Evolutionary conservation across 2,329 filamentous ascomycete genomes (phyloP).

Genomic region (Xylariales sp.): DNA sequence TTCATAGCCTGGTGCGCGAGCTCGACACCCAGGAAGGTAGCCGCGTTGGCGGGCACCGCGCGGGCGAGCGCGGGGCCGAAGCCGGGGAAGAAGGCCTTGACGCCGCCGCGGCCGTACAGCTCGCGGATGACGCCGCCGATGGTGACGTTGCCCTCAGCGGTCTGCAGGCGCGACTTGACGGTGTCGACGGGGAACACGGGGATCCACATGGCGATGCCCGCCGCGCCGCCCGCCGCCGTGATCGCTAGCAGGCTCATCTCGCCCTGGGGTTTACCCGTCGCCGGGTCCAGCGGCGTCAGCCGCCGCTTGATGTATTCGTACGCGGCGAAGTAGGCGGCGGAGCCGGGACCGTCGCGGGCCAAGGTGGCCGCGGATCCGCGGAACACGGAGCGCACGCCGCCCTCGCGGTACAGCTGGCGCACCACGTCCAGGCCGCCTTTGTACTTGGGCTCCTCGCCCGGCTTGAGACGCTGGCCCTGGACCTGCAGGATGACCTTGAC

Average conservation of each 20-base stretch:
- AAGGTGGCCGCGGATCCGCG: conserved; percentile 86
- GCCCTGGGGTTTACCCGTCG: conserved; percentile 67
- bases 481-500: conserved; percentile 98
- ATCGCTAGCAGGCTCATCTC: conserved; percentile 78
- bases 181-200: conserved; percentile 97
- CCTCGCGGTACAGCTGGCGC: conserved; percentile 85
- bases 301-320: conserved; percentile 93
- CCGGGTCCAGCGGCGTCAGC: conserved; percentile 77
- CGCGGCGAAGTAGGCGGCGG: conserved; percentile 92
- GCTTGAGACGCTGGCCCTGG: conserved; percentile 79
- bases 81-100: conserved; percentile 94
- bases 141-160: conserved; percentile 78
- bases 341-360: conserved; percentile 88
- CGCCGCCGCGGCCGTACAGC: conserved; percentile 77
- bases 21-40: conserved; percentile 86
- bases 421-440: conserved; percentile 85
- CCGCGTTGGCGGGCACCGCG: conserved; percentile 93
- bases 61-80: conserved; percentile 89
- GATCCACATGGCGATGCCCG: conserved; percentile 98
- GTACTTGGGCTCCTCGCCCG: conserved; percentile 92
- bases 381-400: conserved; percentile 88
- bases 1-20: conserved; percentile 79
- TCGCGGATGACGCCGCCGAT: conserved; percentile 75
- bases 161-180: conserved; percentile 91
- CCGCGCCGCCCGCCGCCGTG: conserved; percentile 80